Evolutionary conservation across 169 alveolate genomes (phyloP).

Genomic region (Plasmodium adleri): DNA sequence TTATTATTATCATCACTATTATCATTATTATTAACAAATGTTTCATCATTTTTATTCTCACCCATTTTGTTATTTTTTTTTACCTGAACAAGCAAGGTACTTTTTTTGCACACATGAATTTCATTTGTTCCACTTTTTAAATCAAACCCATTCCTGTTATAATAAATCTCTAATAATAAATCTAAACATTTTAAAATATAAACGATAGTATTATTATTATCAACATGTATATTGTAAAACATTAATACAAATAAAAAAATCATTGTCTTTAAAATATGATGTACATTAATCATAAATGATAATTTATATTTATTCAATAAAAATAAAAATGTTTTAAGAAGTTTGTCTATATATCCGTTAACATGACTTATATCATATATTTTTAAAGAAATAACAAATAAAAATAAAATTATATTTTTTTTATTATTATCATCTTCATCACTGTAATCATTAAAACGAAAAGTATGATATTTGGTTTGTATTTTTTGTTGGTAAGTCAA

Average conservation of each 20-base stretch:
- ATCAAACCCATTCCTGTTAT: not conserved
- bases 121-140: not conserved
- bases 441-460: too few relatives aligned
- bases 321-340: conserved; percentile 14
- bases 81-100: too few relatives aligned
- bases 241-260: conserved; percentile 40
- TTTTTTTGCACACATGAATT: not conserved
- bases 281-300: conserved; percentile 15
- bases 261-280: conserved; percentile 60
- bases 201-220: conserved; percentile 46
- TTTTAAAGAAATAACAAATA: conserved; percentile 46
- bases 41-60: not conserved
- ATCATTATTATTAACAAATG: not conserved
- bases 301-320: conserved; percentile 23
- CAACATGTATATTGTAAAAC: conserved; percentile 56
- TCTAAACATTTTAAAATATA: conserved; percentile 66
- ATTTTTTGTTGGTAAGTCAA: too few relatives aligned
- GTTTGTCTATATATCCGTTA: conserved; percentile 51
- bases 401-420: conserved; percentile 34
- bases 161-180: conserved; percentile 44
- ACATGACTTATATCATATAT: conserved; percentile 73
- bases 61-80: not conserved
- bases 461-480: too few relatives aligned
- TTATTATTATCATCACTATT: not conserved
- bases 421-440: not conserved